A percentile compares a stretch with the other conserved stretches of the same genome.
Evolutionary conservation across 169 alveolate genomes (phyloP).

Genomic region (Theileria luwenshuni): DNA sequence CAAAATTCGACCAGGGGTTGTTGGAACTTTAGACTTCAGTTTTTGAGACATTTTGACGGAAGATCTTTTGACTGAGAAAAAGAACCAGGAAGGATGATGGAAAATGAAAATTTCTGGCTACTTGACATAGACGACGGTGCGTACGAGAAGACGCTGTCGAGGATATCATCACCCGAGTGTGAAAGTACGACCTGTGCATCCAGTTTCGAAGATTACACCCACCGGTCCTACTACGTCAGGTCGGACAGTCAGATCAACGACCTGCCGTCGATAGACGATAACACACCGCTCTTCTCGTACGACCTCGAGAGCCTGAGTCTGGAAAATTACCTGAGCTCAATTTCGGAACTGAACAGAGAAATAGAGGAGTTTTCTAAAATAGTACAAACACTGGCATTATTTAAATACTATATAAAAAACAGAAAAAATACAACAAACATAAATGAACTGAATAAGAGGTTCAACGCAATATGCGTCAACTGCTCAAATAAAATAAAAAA

Average conservation of each 20-base stretch:
- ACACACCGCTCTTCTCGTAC: not conserved
- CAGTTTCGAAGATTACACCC: not conserved
- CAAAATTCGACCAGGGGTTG: too few relatives aligned
- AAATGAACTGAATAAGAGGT: constrained; percentile 58
- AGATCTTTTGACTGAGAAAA: too few relatives aligned
- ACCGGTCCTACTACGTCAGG: too few relatives aligned
- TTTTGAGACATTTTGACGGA: too few relatives aligned
- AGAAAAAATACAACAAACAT: constrained; percentile 53
- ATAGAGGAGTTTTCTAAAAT: constrained; percentile 68
- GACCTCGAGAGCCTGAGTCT: constrained; percentile 37
- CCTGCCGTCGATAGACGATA: constrained; percentile 1
- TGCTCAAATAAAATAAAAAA: constrained; percentile 40
- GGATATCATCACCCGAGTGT: not conserved
- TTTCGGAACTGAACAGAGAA: constrained; percentile 46
- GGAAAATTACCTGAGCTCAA: constrained; percentile 36
- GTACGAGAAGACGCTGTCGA: constrained; percentile 10
- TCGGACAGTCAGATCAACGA: too few relatives aligned
- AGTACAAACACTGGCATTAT: constrained; percentile 63
- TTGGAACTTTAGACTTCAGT: too few relatives aligned
- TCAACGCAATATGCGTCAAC: constrained; percentile 47
- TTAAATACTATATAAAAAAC: constrained; percentile 62
- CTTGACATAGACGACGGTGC: constrained; percentile 7
- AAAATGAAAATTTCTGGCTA: not conserved
- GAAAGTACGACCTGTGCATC: not conserved
- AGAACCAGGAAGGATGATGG: too few relatives aligned